A percentile compares a stretch with the other conserved stretches of the same genome.
These are phyloP conservation scores for Ceriops zippeliana DNA, from an alignment of 345 rosid genomes.

Conservation along the genomic window DNA sequence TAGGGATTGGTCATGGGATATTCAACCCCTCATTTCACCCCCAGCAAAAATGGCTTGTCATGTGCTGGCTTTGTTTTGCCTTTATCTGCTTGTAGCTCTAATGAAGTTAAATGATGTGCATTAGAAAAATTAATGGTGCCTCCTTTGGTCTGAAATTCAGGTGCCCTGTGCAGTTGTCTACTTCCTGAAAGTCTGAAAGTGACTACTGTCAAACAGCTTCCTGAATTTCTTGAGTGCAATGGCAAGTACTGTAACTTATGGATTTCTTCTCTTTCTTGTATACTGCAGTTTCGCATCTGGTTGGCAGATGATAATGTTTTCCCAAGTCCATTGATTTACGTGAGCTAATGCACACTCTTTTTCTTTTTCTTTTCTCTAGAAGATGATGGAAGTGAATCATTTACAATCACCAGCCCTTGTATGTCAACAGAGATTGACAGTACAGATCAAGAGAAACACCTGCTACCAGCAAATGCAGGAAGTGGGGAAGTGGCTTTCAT, in stretches of 20 bases:
- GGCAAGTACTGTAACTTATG: conserved; percentile 23
- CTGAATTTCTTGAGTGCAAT: conserved; percentile 47
- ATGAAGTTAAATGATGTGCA: background rate
- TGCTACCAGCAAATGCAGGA: conserved; percentile 36
- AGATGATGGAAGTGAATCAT: conserved; percentile 50
- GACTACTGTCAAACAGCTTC: conserved; percentile 57
- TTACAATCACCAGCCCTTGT: conserved; percentile 31
- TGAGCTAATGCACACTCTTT: too few species aligned
- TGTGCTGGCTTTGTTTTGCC: background rate
- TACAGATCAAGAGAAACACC: conserved; percentile 45
- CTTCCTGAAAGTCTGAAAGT: conserved; percentile 84
- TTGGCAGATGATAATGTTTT: background rate
- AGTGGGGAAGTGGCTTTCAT: conserved; percentile 49
- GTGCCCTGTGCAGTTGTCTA: conserved; percentile 63
- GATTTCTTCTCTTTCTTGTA: background rate
- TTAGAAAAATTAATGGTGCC: background rate
- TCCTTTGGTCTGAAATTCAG: conserved; percentile 30
- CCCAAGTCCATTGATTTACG: too few species aligned
- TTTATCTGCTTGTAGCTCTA: background rate
- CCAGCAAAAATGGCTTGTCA: too few species aligned
- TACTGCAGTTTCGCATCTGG: background rate
- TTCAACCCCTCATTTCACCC: background rate
- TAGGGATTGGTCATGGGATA: background rate
- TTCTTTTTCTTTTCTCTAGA: conserved; percentile 14
- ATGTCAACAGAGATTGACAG: conserved; percentile 50